A percentile compares a stretch with the other conserved stretches of the same genome.
phyloP scores from a whole-genome alignment of 225 moss, liverwort and hornwort genomes.

The Antitrichia curtipendula region DNA sequence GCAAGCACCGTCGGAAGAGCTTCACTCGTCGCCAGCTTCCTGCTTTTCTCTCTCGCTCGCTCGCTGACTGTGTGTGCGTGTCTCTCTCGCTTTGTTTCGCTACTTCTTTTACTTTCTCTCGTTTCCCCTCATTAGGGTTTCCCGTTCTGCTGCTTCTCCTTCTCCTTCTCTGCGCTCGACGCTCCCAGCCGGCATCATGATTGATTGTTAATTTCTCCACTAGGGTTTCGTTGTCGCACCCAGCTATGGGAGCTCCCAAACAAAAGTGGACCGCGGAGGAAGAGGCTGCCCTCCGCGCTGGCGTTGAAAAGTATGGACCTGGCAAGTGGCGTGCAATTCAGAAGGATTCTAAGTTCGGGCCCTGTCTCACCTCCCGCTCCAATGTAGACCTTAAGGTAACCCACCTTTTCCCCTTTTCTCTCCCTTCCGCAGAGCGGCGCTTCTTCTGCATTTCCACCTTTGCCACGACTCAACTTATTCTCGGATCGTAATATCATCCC shows the following conservation, averaged over 20 bases:
- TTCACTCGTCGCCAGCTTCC: neutral
- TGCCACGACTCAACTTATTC: neutral
- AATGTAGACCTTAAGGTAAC: slow-evolving; percentile 82
- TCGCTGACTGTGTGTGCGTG: neutral
- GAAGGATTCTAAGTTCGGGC: slow-evolving; percentile 95
- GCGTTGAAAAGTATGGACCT: slow-evolving; percentile 97
- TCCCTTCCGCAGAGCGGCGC: neutral
- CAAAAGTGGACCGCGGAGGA: slow-evolving; percentile 99
- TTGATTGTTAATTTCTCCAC: slow-evolving; percentile 9
- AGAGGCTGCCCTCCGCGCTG: slow-evolving; percentile 93
- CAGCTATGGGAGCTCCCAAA: slow-evolving; percentile 92
- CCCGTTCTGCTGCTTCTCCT: neutral
- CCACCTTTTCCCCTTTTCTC: neutral
- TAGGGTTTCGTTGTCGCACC: slow-evolving; percentile 19
- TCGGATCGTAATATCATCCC: neutral
- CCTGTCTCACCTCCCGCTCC: slow-evolving; percentile 85
- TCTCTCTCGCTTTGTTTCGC: neutral
- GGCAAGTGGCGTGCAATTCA: slow-evolving; percentile 99
- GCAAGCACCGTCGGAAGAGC: neutral
- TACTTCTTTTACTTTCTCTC: neutral
- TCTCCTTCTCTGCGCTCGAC: neutral
- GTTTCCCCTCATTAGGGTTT: slow-evolving; percentile 5
- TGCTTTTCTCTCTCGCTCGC: neutral
- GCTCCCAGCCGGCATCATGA: slow-evolving; percentile 11
- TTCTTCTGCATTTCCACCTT: neutral